A percentile compares a stretch with the other conserved stretches of the same genome.
Conservation (phyloP, 345 rosid species). For the Lepidium aucheri region DNA sequence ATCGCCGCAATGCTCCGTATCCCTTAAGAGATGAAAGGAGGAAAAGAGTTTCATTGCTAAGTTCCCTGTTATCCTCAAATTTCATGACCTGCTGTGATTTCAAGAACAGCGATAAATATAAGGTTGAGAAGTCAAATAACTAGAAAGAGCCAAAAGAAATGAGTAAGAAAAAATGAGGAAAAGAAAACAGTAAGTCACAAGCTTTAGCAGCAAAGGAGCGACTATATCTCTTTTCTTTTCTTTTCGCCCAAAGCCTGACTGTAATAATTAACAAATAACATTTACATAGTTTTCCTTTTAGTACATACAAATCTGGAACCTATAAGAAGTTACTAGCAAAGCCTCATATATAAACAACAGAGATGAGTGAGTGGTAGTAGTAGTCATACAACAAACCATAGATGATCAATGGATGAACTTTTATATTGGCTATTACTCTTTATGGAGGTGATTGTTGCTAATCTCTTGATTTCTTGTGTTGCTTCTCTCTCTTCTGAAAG, state of each 20-base stretch:
- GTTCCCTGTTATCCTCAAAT: background rate
- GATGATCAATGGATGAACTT: background rate
- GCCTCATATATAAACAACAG: background rate
- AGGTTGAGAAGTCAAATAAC: too few species aligned
- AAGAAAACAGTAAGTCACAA: too few species aligned
- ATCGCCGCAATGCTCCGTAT: too few species aligned
- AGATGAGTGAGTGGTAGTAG: background rate
- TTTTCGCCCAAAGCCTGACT: background rate
- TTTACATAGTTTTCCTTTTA: background rate
- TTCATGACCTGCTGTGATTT: background rate
- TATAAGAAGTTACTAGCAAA: background rate
- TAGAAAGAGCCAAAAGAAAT: too few species aligned
- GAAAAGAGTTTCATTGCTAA: background rate
- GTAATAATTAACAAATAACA: background rate
- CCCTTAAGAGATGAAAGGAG: background rate
- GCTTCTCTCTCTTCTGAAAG: constrained; percentile 57
- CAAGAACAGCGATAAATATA: background rate
- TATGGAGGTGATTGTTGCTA: constrained; percentile 9
- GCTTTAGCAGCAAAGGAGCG: too few species aligned
- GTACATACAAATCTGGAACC: constrained; percentile 3
- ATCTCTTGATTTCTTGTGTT: constrained; percentile 19
- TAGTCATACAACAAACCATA: constrained; percentile 7
- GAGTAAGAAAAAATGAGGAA: too few species aligned
- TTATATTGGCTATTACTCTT: constrained; percentile 1
- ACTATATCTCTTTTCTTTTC: background rate